These are phyloP conservation scores for Coffea eugenioides DNA, from an alignment of 257 asterid species.

Conservation along the genomic window DNA sequence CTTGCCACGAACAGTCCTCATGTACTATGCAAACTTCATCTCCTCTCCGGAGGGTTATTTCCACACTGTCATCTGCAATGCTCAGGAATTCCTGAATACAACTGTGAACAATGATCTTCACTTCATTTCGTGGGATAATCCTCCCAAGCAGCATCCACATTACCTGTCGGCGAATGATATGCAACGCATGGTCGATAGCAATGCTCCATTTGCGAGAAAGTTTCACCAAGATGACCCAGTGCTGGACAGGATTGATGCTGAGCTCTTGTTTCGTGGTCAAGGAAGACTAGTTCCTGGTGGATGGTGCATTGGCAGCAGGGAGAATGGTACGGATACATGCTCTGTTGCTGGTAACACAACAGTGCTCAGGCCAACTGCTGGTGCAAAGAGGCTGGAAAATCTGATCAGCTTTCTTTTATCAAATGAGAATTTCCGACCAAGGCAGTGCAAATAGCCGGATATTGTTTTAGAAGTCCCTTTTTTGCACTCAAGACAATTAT, in stretches of 20 bases:
- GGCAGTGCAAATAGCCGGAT: slow-evolving; percentile 65
- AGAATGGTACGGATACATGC: slow-evolving; percentile 85
- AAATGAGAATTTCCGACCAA: slow-evolving; percentile 56
- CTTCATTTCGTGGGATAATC: slow-evolving; percentile 95
- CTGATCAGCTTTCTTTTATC: slow-evolving; percentile 59
- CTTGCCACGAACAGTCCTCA: slow-evolving; percentile 83
- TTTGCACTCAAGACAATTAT: background rate
- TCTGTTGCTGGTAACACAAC: slow-evolving; percentile 62
- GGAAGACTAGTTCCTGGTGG: slow-evolving; percentile 87
- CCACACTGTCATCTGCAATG: slow-evolving; percentile 88
- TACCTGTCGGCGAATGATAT: slow-evolving; percentile 65
- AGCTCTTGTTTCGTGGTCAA: slow-evolving; percentile 60
- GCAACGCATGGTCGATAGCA: slow-evolving; percentile 76
- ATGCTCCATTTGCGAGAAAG: slow-evolving; percentile 91
- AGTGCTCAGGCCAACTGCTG: slow-evolving; percentile 62
- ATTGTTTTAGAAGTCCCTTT: slow-evolving; percentile 10
- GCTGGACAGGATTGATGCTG: slow-evolving; percentile 66
- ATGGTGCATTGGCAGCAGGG: slow-evolving; percentile 69
- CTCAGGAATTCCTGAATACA: slow-evolving; percentile 74
- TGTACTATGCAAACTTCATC: slow-evolving; percentile 93
- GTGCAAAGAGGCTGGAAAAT: slow-evolving; percentile 81
- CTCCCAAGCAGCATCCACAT: slow-evolving; percentile 98
- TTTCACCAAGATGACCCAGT: slow-evolving; percentile 77
- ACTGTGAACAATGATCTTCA: slow-evolving; percentile 93
- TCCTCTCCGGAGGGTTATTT: slow-evolving; percentile 97